These are phyloP conservation scores for Stagonosporopsis rhizophila DNA, from an alignment of 2,329 filamentous ascomycete species.

Conservation along the genomic window DNA sequence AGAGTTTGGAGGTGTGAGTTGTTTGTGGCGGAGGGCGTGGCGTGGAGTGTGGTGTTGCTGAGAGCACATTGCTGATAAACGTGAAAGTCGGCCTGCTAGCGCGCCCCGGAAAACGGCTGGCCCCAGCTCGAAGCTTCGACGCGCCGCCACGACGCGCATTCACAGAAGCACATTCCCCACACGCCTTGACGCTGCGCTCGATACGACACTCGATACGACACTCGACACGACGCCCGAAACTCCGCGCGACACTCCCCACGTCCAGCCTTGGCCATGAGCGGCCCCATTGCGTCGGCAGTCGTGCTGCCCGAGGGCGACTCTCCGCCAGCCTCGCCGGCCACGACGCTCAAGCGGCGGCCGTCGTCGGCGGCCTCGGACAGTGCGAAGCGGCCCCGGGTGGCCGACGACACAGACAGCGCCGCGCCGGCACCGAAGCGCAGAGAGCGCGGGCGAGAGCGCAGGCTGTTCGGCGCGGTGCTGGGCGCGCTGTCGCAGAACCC, in stretches of 20 bases:
- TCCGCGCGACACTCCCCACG: not conserved
- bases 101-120: not conserved
- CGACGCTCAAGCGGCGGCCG: constrained; percentile 58
- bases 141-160: not conserved
- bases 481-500: constrained; percentile 78
- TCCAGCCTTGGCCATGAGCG: constrained; percentile 37
- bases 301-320: constrained; percentile 56
- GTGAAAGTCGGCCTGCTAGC: not conserved
- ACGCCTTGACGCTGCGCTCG: constrained; percentile 2
- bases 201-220: not conserved
- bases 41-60: not conserved
- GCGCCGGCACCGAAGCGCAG: constrained; percentile 43
- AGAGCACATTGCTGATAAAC: not conserved
- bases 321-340: constrained; percentile 39
- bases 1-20: not conserved
- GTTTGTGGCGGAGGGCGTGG: not conserved
- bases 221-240: not conserved
- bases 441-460: constrained; percentile 83
- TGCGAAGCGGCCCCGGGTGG: constrained; percentile 61
- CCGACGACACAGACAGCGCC: constrained; percentile 49
- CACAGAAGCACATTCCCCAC: not conserved
- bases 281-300: constrained; percentile 61
- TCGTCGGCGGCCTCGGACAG: constrained; percentile 54
- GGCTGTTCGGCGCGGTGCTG: constrained; percentile 83
- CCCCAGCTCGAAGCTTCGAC: not conserved